Evolutionary conservation across 2,329 filamentous ascomycete species (phyloP).

Genomic region (Colletotrichum zoysiae): DNA sequence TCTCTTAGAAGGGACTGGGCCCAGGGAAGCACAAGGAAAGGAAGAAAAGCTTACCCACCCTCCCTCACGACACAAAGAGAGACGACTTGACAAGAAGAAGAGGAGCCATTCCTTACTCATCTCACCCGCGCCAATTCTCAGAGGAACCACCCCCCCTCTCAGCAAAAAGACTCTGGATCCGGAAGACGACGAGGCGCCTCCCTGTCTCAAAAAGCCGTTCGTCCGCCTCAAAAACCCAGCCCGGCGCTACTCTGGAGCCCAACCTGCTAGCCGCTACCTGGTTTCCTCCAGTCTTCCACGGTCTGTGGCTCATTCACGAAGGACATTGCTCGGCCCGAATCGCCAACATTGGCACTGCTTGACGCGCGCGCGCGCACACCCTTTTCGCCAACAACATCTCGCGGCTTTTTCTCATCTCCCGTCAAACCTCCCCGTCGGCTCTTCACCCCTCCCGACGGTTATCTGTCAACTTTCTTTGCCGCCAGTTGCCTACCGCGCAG

Average conservation of each 20-base stretch:
- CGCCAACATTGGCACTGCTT: conserved; percentile 36
- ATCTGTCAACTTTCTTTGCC: conserved; percentile 17
- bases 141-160: background rate
- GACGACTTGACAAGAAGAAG: conserved; percentile 18
- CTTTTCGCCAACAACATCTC: conserved; percentile 28
- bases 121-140: conserved; percentile 4
- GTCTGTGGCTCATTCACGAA: conserved; percentile 26
- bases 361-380: conserved; percentile 41
- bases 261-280: conserved; percentile 16
- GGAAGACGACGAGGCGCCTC: conserved; percentile 30
- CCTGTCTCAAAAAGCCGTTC: conserved; percentile 39
- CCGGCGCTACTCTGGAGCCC: conserved; percentile 12
- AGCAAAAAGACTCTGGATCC: conserved; percentile 24
- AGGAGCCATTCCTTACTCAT: conserved; percentile 23
- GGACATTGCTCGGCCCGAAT: conserved; percentile 41
- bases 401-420: conserved; percentile 14
- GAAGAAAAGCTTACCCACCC: conserved; percentile 23
- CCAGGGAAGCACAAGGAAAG: conserved; percentile 12
- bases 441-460: conserved; percentile 25
- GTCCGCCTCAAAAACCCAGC: conserved; percentile 28
- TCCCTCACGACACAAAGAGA: conserved; percentile 34
- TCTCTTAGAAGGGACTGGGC: conserved; percentile 4
- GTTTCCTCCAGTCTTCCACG: conserved; percentile 4
- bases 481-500: conserved; percentile 14
- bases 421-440: conserved; percentile 26